phyloP scores from a whole-genome alignment of 495 filamentous ascomycete species.

The Parmelia sp. region DNA sequence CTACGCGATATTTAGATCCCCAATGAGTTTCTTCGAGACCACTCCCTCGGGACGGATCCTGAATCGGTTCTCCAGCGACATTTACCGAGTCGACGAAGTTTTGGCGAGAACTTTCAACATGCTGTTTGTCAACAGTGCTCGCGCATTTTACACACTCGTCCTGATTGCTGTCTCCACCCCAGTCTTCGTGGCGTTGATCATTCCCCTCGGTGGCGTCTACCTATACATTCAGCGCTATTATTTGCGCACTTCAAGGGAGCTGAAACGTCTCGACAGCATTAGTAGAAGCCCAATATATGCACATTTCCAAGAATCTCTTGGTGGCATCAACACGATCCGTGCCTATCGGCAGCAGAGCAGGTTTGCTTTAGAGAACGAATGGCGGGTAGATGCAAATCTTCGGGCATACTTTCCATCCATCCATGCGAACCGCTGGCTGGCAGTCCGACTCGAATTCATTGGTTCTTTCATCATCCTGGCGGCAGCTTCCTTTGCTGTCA shows the following conservation, averaged over 20 bases:
- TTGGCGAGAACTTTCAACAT: conserved; percentile 88
- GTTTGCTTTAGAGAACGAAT: conserved; percentile 92
- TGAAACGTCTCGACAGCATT: conserved; percentile 93
- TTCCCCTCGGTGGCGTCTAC: conserved; percentile 78
- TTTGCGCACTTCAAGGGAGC: conserved; percentile 86
- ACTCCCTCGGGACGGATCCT: conserved; percentile 96
- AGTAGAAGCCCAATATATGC: conserved; percentile 94
- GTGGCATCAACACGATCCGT: conserved; percentile 93
- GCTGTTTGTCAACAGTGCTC: conserved; percentile 84
- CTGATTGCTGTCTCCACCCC: conserved; percentile 81
- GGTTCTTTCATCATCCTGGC: conserved; percentile 90
- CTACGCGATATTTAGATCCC: conserved; percentile 92
- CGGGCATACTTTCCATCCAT: conserved; percentile 95
- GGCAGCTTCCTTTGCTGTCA: conserved; percentile 73
- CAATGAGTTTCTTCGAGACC: conserved; percentile 99
- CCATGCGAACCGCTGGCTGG: conserved; percentile 93
- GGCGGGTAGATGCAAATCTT: conserved; percentile 93
- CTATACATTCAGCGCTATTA: conserved; percentile 96
- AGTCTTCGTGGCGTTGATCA: conserved; percentile 67
- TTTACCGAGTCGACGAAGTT: conserved; percentile 94
- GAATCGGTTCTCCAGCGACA: conserved; percentile 95
- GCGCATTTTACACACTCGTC: conserved; percentile 76
- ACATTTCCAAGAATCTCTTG: conserved; percentile 96
- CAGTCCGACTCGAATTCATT: conserved; percentile 91
- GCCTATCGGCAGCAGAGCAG: conserved; percentile 84